phyloP scores from a whole-genome alignment of 2,329 filamentous ascomycete species.

The Diaporthe citri region DNA sequence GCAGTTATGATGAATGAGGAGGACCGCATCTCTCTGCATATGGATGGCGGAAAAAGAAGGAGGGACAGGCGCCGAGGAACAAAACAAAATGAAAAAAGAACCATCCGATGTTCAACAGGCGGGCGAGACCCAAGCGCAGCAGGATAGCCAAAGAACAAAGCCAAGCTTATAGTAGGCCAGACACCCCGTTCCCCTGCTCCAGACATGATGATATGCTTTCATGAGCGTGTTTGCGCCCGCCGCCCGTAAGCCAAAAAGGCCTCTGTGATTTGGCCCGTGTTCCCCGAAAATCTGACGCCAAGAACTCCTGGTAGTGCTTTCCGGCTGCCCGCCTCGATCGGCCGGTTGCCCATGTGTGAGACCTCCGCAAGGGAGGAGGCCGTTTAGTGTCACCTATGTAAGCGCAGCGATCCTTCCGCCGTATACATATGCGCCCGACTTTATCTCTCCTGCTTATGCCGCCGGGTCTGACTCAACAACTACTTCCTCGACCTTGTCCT shows the following conservation, averaged over 20 bases:
- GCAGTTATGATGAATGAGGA: background rate
- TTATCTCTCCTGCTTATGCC: slow-evolving; percentile 47
- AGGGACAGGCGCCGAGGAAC: background rate
- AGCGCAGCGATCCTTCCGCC: slow-evolving; percentile 35
- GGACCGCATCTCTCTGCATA: slow-evolving; percentile 5
- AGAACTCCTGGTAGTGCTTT: slow-evolving; percentile 31
- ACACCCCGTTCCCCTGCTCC: slow-evolving; percentile 19
- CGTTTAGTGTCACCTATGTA: slow-evolving; percentile 26
- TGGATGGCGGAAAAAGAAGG: background rate
- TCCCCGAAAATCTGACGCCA: slow-evolving; percentile 29
- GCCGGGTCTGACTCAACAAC: slow-evolving; percentile 64
- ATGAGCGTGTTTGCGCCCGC: slow-evolving; percentile 3
- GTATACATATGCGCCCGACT: background rate
- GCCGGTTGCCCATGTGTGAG: slow-evolving; percentile 4
- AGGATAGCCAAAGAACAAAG: slow-evolving; percentile 10
- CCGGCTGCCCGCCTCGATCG: slow-evolving; percentile 4
- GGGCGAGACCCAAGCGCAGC: slow-evolving; percentile 25
- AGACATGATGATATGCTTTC: slow-evolving; percentile 6
- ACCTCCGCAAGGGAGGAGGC: slow-evolving; percentile 3
- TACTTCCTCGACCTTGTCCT: slow-evolving; percentile 60
- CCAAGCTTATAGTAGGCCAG: background rate
- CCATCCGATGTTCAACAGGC: background rate
- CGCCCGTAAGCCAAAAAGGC: slow-evolving; percentile 3
- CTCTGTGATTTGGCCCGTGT: background rate
- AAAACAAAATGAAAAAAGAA: background rate